Percentiles rank a stretch among this genome's conserved stretches.
These are phyloP conservation scores for Aspergillus quadrilineatus DNA, from an alignment of 2,329 filamentous ascomycete species.

Conservation along the genomic window DNA sequence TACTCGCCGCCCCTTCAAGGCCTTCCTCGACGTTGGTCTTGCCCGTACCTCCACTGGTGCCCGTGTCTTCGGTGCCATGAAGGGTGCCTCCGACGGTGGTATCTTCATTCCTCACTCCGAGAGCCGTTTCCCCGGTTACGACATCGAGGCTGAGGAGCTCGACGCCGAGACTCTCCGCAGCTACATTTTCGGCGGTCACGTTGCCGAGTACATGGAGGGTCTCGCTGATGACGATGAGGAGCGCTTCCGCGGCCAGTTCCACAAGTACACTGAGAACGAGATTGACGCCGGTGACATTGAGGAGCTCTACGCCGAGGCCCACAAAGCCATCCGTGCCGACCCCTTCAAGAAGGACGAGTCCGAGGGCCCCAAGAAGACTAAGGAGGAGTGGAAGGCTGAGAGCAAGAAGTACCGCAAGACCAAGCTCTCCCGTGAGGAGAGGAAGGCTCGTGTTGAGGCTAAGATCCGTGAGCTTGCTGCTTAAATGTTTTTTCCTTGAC, in stretches of 20 bases:
- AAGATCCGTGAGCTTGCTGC: conserved; percentile 77
- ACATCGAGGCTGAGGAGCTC: conserved; percentile 96
- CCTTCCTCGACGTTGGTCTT: conserved; percentile 96
- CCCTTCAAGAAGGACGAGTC: conserved; percentile 88
- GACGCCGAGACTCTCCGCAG: conserved; percentile 95
- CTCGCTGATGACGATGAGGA: conserved; percentile 99
- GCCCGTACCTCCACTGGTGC: conserved; percentile 96
- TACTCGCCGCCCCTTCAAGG: conserved; percentile 95
- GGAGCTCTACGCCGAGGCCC: conserved; percentile 92
- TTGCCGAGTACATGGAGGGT: conserved; percentile 99
- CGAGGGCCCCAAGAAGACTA: conserved; percentile 83
- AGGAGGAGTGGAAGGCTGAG: conserved; percentile 96
- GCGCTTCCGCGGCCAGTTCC: conserved; percentile 98
- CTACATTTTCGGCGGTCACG: conserved; percentile 98
- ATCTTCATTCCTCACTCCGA: conserved; percentile 97
- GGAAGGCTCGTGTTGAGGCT: conserved; percentile 76
- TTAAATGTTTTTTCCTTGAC: conserved; percentile 30
- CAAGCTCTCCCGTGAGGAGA: conserved; percentile 84
- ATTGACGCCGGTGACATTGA: conserved; percentile 94
- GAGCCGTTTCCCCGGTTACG: conserved; percentile 99
- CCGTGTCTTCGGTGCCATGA: conserved; percentile 98
- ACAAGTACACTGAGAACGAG: conserved; percentile 95
- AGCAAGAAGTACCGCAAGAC: conserved; percentile 79
- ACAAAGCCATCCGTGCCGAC: conserved; percentile 95
- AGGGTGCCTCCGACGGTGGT: conserved; percentile 98